Evolutionary conservation across 1,284 basidiomycete species (phyloP), one percentile per base, ranked within the genome.

Genomic region (Cystobasidiaceae sp.): DNA sequence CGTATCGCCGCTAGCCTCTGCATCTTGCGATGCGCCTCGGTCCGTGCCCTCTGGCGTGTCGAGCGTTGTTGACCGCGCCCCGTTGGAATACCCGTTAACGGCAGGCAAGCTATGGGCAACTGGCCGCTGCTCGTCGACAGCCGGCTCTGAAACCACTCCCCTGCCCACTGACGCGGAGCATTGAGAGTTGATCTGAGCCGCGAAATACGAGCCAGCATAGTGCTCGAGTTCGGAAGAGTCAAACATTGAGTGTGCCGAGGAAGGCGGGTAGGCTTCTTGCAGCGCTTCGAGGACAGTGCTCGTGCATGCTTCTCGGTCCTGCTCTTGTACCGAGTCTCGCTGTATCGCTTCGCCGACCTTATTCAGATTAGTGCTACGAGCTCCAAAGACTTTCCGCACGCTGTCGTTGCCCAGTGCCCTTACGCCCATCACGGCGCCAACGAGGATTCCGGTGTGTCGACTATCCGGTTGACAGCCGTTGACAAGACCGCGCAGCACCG

Each of bases 401-500:
- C 46, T 60, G 34, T 66, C 63, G n/a, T 46, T 46, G 1, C 67
- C 67, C 3, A 68, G 50, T 13, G 66, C 64, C 17, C 41, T 44
- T 2, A 68, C 46, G 27, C 63, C 67, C 37, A 66, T 43, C 17
- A 68, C 21, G 4, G 67, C 65, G 23, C 67, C 67, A 17, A 61
- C 32, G 1, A 67, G 50, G 3, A 62, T 59, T 4, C 57, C 57
- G 4, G 56, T n/a, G 33, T 58, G 32, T 7, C 46, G 54, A 7
- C 19, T 19, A 33, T 56, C 52, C 19, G 48, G 54, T 25, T 45
- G 28, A 28, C 43, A 59, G 4, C 54, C 54, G 21, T 45, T 56
- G 4, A 62, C 64, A 13, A 68, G 43, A 7, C 54, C 92, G 13
- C 93, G 83, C 6, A 93, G 82, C 4, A 98, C 83, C 0, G 94